These are phyloP conservation scores for Trypanosoma mega DNA, from an alignment of 208 protist genomes.

Conservation along the genomic window DNA sequence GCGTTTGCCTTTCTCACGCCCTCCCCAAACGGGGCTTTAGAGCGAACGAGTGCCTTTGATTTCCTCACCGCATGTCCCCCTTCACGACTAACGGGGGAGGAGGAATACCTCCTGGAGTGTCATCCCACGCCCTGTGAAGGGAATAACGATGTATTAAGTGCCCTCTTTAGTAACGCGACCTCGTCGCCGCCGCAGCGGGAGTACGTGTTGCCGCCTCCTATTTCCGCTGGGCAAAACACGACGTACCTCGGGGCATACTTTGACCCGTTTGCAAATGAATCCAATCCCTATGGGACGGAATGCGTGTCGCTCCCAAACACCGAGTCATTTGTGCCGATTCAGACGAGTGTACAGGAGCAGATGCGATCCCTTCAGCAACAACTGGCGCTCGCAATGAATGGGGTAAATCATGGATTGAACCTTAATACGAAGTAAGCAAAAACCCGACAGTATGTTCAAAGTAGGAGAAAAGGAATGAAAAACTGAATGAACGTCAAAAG, in stretches of 20 bases:
- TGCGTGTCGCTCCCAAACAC: background rate
- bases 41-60: constrained; percentile 5
- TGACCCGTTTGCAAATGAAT: background rate
- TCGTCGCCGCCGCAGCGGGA: background rate
- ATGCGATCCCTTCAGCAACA: constrained; percentile 16
- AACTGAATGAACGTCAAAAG: no score
- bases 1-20: background rate
- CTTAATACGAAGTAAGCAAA: no score
- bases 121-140: background rate
- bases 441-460: no score
- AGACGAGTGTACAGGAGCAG: constrained; percentile 2
- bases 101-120: no score
- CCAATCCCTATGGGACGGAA: background rate
- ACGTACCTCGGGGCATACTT: background rate
- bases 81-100: no score
- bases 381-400: background rate
- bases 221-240: background rate
- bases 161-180: background rate
- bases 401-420: background rate
- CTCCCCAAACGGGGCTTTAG: background rate
- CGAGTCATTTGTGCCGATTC: background rate
- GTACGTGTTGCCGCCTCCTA: background rate
- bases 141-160: background rate
- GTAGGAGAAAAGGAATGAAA: no score
- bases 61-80: background rate